Conservation (phyloP, 306 rosid species). For the Sindora glabra region DNA sequence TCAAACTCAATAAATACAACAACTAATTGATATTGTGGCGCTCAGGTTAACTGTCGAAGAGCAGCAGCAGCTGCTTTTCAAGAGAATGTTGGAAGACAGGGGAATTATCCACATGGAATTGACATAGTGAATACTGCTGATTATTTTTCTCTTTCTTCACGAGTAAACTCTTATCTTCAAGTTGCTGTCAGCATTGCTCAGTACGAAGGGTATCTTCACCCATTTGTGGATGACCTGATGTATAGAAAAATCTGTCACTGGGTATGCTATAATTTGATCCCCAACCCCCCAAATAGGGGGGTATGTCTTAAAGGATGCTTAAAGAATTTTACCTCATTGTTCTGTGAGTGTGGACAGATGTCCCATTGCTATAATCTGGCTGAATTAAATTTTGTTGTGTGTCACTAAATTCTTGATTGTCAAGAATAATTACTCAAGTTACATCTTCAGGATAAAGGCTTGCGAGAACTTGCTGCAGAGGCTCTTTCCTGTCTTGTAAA, state of each 20-base stretch:
- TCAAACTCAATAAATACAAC: conserved; percentile 9
- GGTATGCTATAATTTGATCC: conserved; percentile 49
- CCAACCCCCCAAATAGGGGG: too few species aligned
- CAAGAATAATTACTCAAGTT: conserved; percentile 26
- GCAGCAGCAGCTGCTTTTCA: conserved; percentile 99
- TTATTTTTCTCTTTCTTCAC: conserved; percentile 89
- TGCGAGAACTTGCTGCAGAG: conserved; percentile 90
- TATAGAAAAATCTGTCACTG: conserved; percentile 84
- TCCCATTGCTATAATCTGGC: too few species aligned
- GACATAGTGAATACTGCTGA: conserved; percentile 91
- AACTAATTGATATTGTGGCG: conserved; percentile 26
- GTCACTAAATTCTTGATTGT: conserved; percentile 15
- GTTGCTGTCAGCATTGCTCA: conserved; percentile 76
- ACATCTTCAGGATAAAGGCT: conserved; percentile 70
- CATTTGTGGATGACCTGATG: conserved; percentile 73
- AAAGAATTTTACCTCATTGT: too few species aligned
- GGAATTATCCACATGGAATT: conserved; percentile 92
- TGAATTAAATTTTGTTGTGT: conserved; percentile 11
- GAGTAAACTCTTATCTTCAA: conserved; percentile 62
- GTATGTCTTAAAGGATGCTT: too few species aligned
- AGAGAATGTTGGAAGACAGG: conserved; percentile 98
- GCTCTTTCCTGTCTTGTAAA: conserved; percentile 81
- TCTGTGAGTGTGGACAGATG: too few species aligned
- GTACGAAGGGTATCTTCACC: conserved; percentile 74
- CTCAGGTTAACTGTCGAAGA: conserved; percentile 97